Base-by-base conservation (phyloP, 2,329 filamentous ascomycete genomes). In the Aspergillus quadricinctus region DNA sequence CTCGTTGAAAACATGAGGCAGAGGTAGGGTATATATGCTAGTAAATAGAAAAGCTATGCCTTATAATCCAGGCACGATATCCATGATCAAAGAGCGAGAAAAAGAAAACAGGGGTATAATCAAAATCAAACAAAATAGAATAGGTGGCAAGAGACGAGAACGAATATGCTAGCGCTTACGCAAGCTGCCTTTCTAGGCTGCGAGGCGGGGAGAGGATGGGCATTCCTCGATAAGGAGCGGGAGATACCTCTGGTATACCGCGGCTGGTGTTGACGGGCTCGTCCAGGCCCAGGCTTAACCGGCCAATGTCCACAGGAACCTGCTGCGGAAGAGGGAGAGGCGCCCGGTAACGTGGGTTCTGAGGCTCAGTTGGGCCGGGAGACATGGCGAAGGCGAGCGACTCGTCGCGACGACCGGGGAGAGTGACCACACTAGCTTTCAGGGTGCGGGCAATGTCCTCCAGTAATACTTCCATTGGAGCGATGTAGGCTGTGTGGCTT, bases 401-500 rank as follows among this genome's bases (percentile, higher is more conserved):
- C 25, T 65, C 67, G 35, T 69, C 63, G 11, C 70, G 67, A 25
- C 67, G 66, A n/a, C 71, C 87, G 0, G 91, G 91, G 0, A 96
- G 80, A 4, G 82, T 80, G n/a, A 96, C 83, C 27, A 85, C 82
- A 1, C 75, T 75, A 0, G 90, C 90, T 23, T 86, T 83, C 0
- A 97, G 78, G 0, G 88, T 92, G 59, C 88, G 84, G 28, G 86
- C 88, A 55, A 97, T 96, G 67, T 97, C 93, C 28, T 88, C 83
- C 10, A 97, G 80, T 11, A 96, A 77, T 2, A 97, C 82, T 56
- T 97, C 90, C 93, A 97, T 97, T 0, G 93, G 93, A 59, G 91
- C 94, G 59, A 97, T 94, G 71, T 96, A 97, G 0, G 92, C 92
- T 4, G 91, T 87, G 45, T 85, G 85, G 68, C 89, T 93, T 59